Base-by-base conservation (phyloP, 2,329 filamentous ascomycete genomes). In the Camptophora hylomeconis region DNA sequence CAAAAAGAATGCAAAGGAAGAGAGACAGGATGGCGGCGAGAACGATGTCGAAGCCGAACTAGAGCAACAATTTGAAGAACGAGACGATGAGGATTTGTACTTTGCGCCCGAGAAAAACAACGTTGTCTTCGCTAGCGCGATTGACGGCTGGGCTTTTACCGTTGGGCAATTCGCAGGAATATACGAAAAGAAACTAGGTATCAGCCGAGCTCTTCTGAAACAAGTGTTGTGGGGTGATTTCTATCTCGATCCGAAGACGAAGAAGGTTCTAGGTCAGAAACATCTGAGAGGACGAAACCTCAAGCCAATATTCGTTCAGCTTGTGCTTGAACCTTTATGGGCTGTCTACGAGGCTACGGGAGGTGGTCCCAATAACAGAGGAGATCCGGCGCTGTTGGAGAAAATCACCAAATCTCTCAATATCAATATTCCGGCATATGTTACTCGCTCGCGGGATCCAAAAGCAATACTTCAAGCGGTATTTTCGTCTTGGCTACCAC, bases 101-200 rank as follows among this genome's bases (percentile, higher is more conserved):
- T 98, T 98, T 56, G 83, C 89, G 1, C 89, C 89, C 0, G 89
- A 98, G 50, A 92, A 87, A 56, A 94, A 94, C 54, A 98, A 98
- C 49, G 89, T 98, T 53, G 95, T 98, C 40, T 98, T 98, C 53
- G 84, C 83, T 60, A 95, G 87, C 51, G 89, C 89, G 35, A 79
- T 93, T 32, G 89, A 98, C 50, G 89, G 89, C n/a, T 98, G 89
- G 89, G 89, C 89, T 3, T 98, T 98, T 47, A 98, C 89, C 0
- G 77, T 93, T 27, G 73, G 84, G 28, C 89, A 98, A 47, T 98
- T 98, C 51, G 86, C 89, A 11, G 72, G 72, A 20, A 61, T 95
- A 16, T 98, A 95, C 49, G 87, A 95, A 57, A 92, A 86, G 63
- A 98, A 98, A 54, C 69, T 98, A 5, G 87, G 89, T 9, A 92